A percentile compares a stretch with the other conserved stretches of the same genome.
These are phyloP conservation scores for Alternaria angustiovoidea DNA, from an alignment of 2,329 filamentous ascomycete genomes.

Conservation along the genomic window DNA sequence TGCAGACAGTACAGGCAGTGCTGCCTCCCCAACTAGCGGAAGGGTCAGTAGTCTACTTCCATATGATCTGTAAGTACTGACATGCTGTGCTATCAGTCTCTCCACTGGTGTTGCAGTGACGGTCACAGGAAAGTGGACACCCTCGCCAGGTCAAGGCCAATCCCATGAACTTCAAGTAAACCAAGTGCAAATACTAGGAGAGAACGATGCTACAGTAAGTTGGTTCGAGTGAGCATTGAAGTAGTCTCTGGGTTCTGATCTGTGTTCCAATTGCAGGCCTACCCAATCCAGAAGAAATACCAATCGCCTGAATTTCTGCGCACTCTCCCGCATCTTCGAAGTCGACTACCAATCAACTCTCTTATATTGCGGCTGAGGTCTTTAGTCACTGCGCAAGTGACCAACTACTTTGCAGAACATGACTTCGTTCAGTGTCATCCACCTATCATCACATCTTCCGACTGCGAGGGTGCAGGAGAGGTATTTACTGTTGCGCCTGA, in stretches of 20 bases:
- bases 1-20: constrained; percentile 81
- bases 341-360: constrained; percentile 81
- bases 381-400: constrained; percentile 75
- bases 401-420: constrained; percentile 75
- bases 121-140: constrained; percentile 78
- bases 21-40: constrained; percentile 74
- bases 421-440: constrained; percentile 86
- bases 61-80: constrained; percentile 22
- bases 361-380: constrained; percentile 84
- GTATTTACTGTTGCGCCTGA: constrained; percentile 74
- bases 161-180: constrained; percentile 82
- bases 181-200: constrained; percentile 73
- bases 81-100: constrained; percentile 63
- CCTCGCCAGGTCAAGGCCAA: constrained; percentile 73
- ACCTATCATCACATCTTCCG: constrained; percentile 93
- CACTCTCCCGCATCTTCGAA: constrained; percentile 84
- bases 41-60: constrained; percentile 64
- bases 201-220: constrained; percentile 79
- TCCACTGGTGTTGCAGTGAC: constrained; percentile 82
- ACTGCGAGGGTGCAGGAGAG: constrained; percentile 96
- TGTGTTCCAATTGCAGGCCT: constrained; percentile 66
- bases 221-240: constrained; percentile 6
- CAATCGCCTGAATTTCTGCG: constrained; percentile 89
- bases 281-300: constrained; percentile 96
- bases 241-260: constrained; percentile 24